A percentile compares a stretch with the other conserved stretches of the same genome.
Evolutionary conservation across 805 yeast genomes (phyloP).

Genomic region (Blastobotrys parvus): DNA sequence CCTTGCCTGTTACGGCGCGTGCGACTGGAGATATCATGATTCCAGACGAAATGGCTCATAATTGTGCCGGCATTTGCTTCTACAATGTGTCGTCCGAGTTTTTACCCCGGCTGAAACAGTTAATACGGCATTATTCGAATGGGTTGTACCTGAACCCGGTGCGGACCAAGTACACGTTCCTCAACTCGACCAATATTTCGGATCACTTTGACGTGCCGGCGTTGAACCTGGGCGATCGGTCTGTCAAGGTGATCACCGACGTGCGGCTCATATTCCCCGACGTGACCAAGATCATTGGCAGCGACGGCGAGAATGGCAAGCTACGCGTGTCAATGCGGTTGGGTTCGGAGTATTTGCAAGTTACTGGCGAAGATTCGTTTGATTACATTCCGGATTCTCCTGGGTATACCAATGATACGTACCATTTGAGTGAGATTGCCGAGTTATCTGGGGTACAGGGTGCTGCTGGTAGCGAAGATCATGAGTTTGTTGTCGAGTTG

Average conservation of each 20-base stretch:
- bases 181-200: conserved; percentile 40
- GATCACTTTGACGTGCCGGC: conserved; percentile 32
- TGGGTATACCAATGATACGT: conserved; percentile 29
- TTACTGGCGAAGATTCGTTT: conserved; percentile 23
- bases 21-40: conserved; percentile 36
- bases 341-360: conserved; percentile 62
- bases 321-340: conserved; percentile 56
- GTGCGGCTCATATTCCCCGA: conserved; percentile 10
- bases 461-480: not conserved
- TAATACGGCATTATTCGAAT: conserved; percentile 15
- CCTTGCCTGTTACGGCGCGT: conserved; percentile 28
- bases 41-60: conserved; percentile 43
- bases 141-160: conserved; percentile 19
- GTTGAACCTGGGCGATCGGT: conserved; percentile 37
- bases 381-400: conserved; percentile 11
- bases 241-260: conserved; percentile 31
- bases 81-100: conserved; percentile 32
- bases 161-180: conserved; percentile 32
- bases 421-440: conserved; percentile 33
- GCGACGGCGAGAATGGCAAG: conserved; percentile 33
- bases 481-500: conserved; percentile 32
- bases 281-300: conserved; percentile 4
- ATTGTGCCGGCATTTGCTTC: conserved; percentile 47
- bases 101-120: conserved; percentile 21
- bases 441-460: conserved; percentile 34